These are phyloP conservation scores for Lithohypha guttulata DNA, from an alignment of 2,329 filamentous ascomycete genomes.

Conservation along the genomic window DNA sequence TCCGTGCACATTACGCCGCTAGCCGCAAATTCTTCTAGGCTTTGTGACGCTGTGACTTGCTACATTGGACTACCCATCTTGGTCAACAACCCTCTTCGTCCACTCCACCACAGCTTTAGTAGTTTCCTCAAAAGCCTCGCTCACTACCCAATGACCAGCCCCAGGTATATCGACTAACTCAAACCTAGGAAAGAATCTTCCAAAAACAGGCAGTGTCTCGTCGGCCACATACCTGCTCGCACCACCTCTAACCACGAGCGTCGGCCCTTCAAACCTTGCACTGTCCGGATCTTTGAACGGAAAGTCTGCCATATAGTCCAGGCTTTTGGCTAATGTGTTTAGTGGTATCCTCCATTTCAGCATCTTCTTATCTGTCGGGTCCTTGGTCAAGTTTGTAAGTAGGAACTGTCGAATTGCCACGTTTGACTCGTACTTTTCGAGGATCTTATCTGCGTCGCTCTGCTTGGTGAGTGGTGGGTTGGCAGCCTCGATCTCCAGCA, in stretches of 20 bases:
- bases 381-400: slow-evolving; percentile 59
- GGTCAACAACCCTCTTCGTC: slow-evolving; percentile 17
- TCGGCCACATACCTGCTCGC: slow-evolving; percentile 32
- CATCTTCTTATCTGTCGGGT: slow-evolving; percentile 34
- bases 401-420: slow-evolving; percentile 80
- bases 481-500: slow-evolving; percentile 61
- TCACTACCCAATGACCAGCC: slow-evolving; percentile 36
- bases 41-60: too few species aligned
- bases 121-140: slow-evolving; percentile 35
- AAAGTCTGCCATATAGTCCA: slow-evolving; percentile 77
- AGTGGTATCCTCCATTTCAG: slow-evolving; percentile 74
- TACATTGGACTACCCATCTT: background rate
- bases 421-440: slow-evolving; percentile 35
- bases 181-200: slow-evolving; percentile 33
- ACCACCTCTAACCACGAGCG: slow-evolving; percentile 57
- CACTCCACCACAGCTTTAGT: slow-evolving; percentile 26
- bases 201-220: slow-evolving; percentile 31
- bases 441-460: slow-evolving; percentile 17
- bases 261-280: slow-evolving; percentile 60
- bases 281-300: slow-evolving; percentile 66
- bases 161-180: slow-evolving; percentile 30
- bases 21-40: too few species aligned
- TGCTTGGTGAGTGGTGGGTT: slow-evolving; percentile 13
- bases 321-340: slow-evolving; percentile 51
- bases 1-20: too few species aligned